Percentiles rank a stretch among this genome's conserved stretches.
Conservation (phyloP, 2,329 filamentous ascomycete genomes). For the Cladophialophora exuberans region DNA sequence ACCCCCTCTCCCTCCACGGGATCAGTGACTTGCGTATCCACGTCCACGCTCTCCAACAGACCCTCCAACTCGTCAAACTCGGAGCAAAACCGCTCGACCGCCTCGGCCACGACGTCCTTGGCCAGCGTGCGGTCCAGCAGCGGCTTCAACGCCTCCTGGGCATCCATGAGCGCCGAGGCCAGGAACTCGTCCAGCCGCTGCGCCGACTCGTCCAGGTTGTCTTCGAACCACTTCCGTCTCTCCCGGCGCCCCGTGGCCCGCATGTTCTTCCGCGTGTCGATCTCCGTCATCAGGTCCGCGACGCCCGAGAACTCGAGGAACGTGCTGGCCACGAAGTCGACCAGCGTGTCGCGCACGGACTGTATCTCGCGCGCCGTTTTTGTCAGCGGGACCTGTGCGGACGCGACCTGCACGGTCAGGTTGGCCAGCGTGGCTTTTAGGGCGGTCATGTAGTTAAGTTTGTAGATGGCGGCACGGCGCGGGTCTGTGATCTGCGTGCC, state of each 20-base stretch:
- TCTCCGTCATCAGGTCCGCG: slow-evolving; percentile 22
- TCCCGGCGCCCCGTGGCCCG: slow-evolving; percentile 13
- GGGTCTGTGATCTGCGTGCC: slow-evolving; percentile 34
- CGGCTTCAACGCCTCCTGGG: slow-evolving; percentile 75
- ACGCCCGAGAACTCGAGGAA: slow-evolving; percentile 31
- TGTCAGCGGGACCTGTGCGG: slow-evolving; percentile 24
- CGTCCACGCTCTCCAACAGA: slow-evolving; percentile 49
- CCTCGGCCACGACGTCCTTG: slow-evolving; percentile 77
- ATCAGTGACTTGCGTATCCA: slow-evolving; percentile 43
- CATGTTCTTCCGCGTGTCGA: slow-evolving; percentile 19
- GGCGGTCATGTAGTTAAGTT: slow-evolving; percentile 51
- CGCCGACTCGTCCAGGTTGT: slow-evolving; percentile 59
- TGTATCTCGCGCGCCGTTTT: slow-evolving; percentile 26
- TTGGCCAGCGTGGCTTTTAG: slow-evolving; percentile 62
- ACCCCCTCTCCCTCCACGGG: slow-evolving; percentile 35
- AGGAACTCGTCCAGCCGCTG: slow-evolving; percentile 87
- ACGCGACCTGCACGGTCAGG: slow-evolving; percentile 51
- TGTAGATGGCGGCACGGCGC: slow-evolving; percentile 53
- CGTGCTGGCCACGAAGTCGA: slow-evolving; percentile 19
- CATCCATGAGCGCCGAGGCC: slow-evolving; percentile 90
- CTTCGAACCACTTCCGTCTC: slow-evolving; percentile 37
- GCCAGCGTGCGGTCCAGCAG: slow-evolving; percentile 74
- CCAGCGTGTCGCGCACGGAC: slow-evolving; percentile 19
- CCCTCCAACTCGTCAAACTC: slow-evolving; percentile 77
- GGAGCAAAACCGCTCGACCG: slow-evolving; percentile 79